Conservation (phyloP, 2,329 filamentous ascomycete species). For the Penicillium hesseltinei region DNA sequence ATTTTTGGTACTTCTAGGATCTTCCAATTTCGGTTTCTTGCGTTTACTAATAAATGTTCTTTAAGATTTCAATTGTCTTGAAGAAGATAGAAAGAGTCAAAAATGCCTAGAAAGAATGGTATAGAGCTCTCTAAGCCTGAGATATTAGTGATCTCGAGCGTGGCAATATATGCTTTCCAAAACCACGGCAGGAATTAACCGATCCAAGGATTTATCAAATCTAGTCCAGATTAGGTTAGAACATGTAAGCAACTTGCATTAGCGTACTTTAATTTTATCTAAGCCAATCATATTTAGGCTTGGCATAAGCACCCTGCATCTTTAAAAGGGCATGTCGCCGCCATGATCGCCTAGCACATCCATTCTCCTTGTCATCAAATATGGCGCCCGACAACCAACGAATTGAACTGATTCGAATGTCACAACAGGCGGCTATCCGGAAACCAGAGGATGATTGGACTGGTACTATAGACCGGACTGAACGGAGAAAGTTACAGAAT, state of each 20-base stretch:
- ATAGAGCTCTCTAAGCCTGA: too few relatives aligned
- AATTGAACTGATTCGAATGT: constrained; percentile 12
- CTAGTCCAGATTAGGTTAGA: background rate
- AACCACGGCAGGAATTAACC: too few relatives aligned
- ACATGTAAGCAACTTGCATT: constrained; percentile 1
- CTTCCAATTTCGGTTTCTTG: too few relatives aligned
- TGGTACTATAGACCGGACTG: constrained; percentile 4
- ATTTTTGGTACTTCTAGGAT: too few relatives aligned
- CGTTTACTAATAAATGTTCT: too few relatives aligned
- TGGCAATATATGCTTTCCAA: too few relatives aligned
- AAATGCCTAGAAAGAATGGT: too few relatives aligned
- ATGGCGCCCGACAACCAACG: background rate
- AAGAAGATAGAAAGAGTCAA: too few relatives aligned
- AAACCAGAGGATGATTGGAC: constrained; percentile 16
- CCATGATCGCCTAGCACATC: background rate
- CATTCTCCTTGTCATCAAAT: background rate
- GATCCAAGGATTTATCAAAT: too few relatives aligned
- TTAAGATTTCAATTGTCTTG: too few relatives aligned
- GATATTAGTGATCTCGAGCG: too few relatives aligned
- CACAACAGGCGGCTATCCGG: constrained; percentile 14
- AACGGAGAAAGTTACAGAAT: constrained; percentile 19
- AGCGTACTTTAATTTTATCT: background rate
- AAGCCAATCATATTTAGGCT: background rate
- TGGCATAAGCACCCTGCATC: background rate
- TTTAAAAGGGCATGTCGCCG: background rate